Evolutionary conservation across 345 rosid species (phyloP), one percentile per base, ranked within the genome.

Genomic region (Eutrema japonicum): DNA sequence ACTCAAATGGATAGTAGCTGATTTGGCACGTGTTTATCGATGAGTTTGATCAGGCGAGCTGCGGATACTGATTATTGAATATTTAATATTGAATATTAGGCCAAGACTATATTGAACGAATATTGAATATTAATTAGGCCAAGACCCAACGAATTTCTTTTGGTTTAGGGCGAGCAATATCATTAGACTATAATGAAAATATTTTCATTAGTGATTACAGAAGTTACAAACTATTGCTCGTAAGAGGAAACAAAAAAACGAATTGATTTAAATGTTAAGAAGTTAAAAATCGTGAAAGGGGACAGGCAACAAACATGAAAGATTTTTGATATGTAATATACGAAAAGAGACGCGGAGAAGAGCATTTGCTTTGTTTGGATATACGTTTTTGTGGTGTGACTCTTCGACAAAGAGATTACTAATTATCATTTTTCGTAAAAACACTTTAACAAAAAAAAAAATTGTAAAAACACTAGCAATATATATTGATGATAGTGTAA

Each of bases 111-210:
- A 18, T 18, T 18, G 22, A 18, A 18, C 22, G 22, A 18, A 62
- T 35, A 43, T 35, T 50, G 71, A 56, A 48, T 56, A 51, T 75
- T 54, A 59, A 22, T 43, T 18, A 18, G 22, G 22, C 35, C 10
- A 75, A 43, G 56, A 75, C 79, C 73, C 18, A 45, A 61, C 10
- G 14, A 60, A 45, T 59, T 50, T 75, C 1, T 58, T 26, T 66
- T 59, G 45, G 30, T 48, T 58, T 51, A 42, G 10, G 14, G 9
- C n/a, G n/a, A n/a, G n/a, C n/a, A n/a, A n/a, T n/a, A n/a, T n/a
- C n/a, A n/a, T n/a, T n/a, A n/a, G n/a, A n/a, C n/a, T n/a, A n/a
- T n/a, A n/a, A n/a, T n/a, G n/a, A n/a, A n/a, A n/a, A n/a, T 22
- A 22, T 22, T 22, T 22, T 22, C 26, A 22, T 22, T 22, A 22